Base-by-base conservation (phyloP, 495 filamentous ascomycete genomes). In the Penicillium cosmopolitanum region DNA sequence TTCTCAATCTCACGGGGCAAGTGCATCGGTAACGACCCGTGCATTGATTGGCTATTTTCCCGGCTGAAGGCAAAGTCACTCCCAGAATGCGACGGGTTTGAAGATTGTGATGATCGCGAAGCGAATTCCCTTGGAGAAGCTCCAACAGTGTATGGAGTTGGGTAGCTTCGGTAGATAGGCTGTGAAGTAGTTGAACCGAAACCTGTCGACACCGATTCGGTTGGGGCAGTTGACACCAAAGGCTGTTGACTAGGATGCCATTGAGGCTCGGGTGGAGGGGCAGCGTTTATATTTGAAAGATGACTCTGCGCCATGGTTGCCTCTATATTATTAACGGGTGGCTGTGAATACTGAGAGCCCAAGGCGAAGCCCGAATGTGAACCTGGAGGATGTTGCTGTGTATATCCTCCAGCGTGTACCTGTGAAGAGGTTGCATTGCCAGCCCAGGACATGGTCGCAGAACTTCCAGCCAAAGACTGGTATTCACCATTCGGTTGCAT, bases 201-300 rank as follows among this genome's bases (percentile, higher is more conserved):
- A 16, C 61, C 48, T 34, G 34, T n/a, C 6, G 33, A 25, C 2
- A 25, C 13, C 4, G 8, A 7, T 16, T 55, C 53, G 21, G 55
- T 19, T 13, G 31, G 15, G 28, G 51, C 21, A 44, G 51, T 46
- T 15, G 48, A 10, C 9, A 57, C 42, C 2, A 31, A 25, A n/a
- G 48, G 28, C 12, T 58, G 59, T 18, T 50, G 46, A 11, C 50
- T 51, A 1, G 42, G 1, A 47, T 61, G 65, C 67, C 67, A 70
- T 38, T 61, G 54, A 53, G 72, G 78, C 34, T 75, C 58, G 60
- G 72, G 63, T 61, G 72, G 71, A 63, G 67, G 64, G 78, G 80
- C 82, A 81, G 68, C 87, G 81, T 75, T 85, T 60, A 87, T 86
- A 50, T 91, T 87, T 53, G 89, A 81, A 70, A 34, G 6, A 12